Conservation (phyloP, 805 yeast species). For the Pichia ethanolica region DNA sequence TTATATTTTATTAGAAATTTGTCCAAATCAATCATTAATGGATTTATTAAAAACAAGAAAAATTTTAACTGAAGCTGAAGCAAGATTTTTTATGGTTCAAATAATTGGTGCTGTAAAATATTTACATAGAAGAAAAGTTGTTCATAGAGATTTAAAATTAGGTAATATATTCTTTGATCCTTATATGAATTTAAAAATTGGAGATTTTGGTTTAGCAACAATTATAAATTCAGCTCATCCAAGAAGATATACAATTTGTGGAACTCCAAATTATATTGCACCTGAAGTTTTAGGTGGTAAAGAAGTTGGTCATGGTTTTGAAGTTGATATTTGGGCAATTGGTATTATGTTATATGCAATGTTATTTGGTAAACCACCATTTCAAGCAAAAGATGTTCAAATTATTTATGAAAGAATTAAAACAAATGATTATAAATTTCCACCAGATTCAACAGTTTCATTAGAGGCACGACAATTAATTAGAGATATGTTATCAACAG, state of each 20-base stretch:
- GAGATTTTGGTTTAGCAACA: slow-evolving; percentile 98
- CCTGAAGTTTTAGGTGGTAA: slow-evolving; percentile 94
- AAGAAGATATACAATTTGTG: slow-evolving; percentile 90
- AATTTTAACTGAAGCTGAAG: slow-evolving; percentile 85
- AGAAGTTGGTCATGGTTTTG: slow-evolving; percentile 82
- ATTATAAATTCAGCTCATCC: slow-evolving; percentile 62
- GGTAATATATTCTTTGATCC: slow-evolving; percentile 95
- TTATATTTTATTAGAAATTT: slow-evolving; percentile 86
- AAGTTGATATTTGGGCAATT: slow-evolving; percentile 95
- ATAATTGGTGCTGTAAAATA: slow-evolving; percentile 90
- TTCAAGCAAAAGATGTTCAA: slow-evolving; percentile 91
- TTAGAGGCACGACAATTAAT: slow-evolving; percentile 69
- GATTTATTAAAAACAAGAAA: slow-evolving; percentile 83
- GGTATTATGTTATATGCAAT: slow-evolving; percentile 96
- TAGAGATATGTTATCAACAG: slow-evolving; percentile 60
- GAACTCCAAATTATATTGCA: slow-evolving; percentile 97
- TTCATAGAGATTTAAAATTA: slow-evolving; percentile 91
- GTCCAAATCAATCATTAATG: slow-evolving; percentile 92
- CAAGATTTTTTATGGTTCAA: slow-evolving; percentile 82
- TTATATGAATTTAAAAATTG: slow-evolving; percentile 88
- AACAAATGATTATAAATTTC: slow-evolving; percentile 71
- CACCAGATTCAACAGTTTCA: slow-evolving; percentile 50
- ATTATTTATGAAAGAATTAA: slow-evolving; percentile 89
- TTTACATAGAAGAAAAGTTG: slow-evolving; percentile 84
- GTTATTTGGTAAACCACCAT: slow-evolving; percentile 92